A percentile compares a stretch with the other conserved stretches of the same genome.
phyloP scores from a whole-genome alignment of 768 basidiomycete species.

The Pisolithus orientalis region DNA sequence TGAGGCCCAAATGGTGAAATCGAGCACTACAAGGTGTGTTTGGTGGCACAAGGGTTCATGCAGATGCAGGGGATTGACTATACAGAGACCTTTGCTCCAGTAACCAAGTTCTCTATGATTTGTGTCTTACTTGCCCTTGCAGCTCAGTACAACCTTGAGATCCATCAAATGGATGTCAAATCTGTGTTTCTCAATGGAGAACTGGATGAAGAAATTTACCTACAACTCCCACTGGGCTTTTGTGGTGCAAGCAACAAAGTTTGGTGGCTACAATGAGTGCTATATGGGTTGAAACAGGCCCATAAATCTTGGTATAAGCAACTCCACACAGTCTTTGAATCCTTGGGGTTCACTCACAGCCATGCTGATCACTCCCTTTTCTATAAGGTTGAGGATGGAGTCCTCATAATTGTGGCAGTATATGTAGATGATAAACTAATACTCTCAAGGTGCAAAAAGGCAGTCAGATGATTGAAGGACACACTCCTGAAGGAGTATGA shows the following conservation, averaged over 20 bases:
- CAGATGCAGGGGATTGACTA: slow-evolving; percentile 31
- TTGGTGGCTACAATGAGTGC: neutral
- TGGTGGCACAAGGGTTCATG: slow-evolving; percentile 33
- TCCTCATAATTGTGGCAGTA: neutral
- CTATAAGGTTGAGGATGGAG: neutral
- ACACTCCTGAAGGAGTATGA: no score
- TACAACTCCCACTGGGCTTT: slow-evolving; percentile 17
- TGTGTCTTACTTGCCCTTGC: slow-evolving; percentile 12
- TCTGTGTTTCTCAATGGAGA: slow-evolving; percentile 17
- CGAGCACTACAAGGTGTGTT: slow-evolving; percentile 29
- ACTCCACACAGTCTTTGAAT: no score
- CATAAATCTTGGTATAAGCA: neutral
- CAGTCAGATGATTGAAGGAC: no score
- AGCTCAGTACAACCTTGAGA: neutral
- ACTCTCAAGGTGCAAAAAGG: no score
- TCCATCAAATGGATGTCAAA: slow-evolving; percentile 25
- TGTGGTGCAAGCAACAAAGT: neutral
- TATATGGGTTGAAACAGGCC: slow-evolving; percentile 4
- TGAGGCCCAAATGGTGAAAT: slow-evolving; percentile 20
- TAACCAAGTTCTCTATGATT: slow-evolving; percentile 16
- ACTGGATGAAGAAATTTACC: slow-evolving; percentile 22
- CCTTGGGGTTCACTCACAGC: neutral
- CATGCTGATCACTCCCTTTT: neutral
- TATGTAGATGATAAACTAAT: no score
- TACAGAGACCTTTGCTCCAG: slow-evolving; percentile 26